Base-by-base conservation (phyloP, 345 rosid genomes). In the Carallia pectinifolia region DNA sequence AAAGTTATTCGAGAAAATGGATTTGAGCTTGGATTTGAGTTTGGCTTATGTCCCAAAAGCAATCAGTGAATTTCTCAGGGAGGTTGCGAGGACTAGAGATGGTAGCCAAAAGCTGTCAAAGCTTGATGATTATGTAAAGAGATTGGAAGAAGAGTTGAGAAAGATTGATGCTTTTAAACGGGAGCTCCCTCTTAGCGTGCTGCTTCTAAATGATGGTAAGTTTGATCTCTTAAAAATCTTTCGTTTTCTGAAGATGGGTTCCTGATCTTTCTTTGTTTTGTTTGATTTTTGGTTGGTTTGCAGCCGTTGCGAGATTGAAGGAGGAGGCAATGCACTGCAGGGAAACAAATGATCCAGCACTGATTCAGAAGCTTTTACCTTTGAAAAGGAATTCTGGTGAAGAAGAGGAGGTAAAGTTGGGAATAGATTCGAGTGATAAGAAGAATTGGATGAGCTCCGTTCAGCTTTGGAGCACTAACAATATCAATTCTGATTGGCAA, bases 131-230 rank as follows among this genome's bases (percentile, higher is more conserved):
- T 92, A 70, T 66, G 74, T 87, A 63, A 69, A 68, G 0, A 82
- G 78, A 73, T 81, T 92, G 61, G 89, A 88, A 72, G 88, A 85
- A 18, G 98, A 92, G 81, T 76, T 71, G 83, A 79, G 72, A 66
- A 92, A 92, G 77, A 87, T 92, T 54, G 89, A 79, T 56, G 91
- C 81, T 68, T 90, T 92, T 68, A 84, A 86, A 76, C 85, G 95
- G 6, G 95, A 92, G 59, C 90, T 90, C 7, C 96, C 98, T 77
- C 76, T 87, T 4, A 84, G 91, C 85, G 85, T 87, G 92, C 84
- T 88, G 68, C 85, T 92, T 36, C 67, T 88, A 36, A 85, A 71
- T 62, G 88, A 88, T 77, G 94, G 98, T 90, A 50, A 27, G 69
- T 58, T 29, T 7, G 8, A 52, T 17, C 30, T 48, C 38, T 7